These are phyloP conservation scores for Talaromyces amestolkiae DNA, from an alignment of 2,329 filamentous ascomycete species.

Conservation along the genomic window DNA sequence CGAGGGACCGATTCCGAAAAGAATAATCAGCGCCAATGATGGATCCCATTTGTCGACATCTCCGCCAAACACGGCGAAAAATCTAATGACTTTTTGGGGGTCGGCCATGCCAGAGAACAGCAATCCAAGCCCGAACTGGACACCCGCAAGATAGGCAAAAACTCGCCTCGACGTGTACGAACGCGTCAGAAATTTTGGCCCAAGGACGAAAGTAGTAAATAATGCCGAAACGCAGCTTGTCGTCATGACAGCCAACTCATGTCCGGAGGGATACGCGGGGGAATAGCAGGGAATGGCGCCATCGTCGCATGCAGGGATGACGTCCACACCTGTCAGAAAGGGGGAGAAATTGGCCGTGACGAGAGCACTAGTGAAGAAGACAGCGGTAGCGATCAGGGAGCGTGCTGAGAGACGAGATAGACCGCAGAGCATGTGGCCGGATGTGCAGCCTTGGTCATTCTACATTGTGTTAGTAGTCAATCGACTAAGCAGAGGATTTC, in stretches of 20 bases:
- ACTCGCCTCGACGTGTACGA: constrained; percentile 34
- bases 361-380: constrained; percentile 47
- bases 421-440: constrained; percentile 57
- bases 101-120: constrained; percentile 53
- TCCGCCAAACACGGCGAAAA: constrained; percentile 45
- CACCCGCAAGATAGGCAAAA: constrained; percentile 47
- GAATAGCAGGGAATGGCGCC: constrained; percentile 46
- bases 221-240: constrained; percentile 30
- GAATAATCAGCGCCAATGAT: constrained; percentile 48
- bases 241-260: constrained; percentile 37
- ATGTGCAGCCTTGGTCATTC: constrained; percentile 53
- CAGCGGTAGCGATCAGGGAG: constrained; percentile 47
- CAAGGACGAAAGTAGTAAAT: constrained; percentile 34
- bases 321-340: constrained; percentile 29
- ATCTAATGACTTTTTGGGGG: constrained; percentile 50
- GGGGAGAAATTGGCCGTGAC: constrained; percentile 39
- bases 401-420: constrained; percentile 50
- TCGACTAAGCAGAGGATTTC: too few species aligned
- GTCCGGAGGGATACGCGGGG: constrained; percentile 42
- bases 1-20: constrained; percentile 51
- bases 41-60: constrained; percentile 50
- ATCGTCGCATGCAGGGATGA: constrained; percentile 41
- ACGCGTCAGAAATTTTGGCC: constrained; percentile 30
- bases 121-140: constrained; percentile 53
- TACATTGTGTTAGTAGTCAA: constrained; percentile 21